Conservation (phyloP, 164 flowering plant species). For the Akebia trifoliata region DNA sequence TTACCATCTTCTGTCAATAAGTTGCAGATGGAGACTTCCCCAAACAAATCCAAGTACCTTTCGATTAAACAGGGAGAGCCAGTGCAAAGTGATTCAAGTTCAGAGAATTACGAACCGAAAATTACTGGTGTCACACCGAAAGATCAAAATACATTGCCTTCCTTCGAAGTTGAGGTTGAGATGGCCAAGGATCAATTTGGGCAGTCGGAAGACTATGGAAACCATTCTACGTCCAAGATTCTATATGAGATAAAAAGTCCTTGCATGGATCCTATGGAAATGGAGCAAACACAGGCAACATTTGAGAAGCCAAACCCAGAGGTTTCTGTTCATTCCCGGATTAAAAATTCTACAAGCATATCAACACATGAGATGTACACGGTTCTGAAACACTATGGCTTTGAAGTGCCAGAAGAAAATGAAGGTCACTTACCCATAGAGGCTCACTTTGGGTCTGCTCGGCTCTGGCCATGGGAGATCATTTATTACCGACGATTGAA, state of each 20-base stretch:
- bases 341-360: slow-evolving; percentile 22
- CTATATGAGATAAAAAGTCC: slow-evolving; percentile 10
- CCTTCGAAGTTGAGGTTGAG: slow-evolving; percentile 14
- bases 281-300: slow-evolving; percentile 4
- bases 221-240: background rate
- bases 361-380: slow-evolving; percentile 36
- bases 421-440: slow-evolving; percentile 25
- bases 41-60: slow-evolving; percentile 18
- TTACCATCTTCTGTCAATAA: slow-evolving; percentile 27
- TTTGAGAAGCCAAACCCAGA: slow-evolving; percentile 11
- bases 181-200: slow-evolving; percentile 6
- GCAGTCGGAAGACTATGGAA: slow-evolving; percentile 6
- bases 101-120: slow-evolving; percentile 15
- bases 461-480: slow-evolving; percentile 58
- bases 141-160: slow-evolving; percentile 10
- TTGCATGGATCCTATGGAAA: slow-evolving; percentile 11
- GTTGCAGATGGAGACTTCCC: slow-evolving; percentile 11
- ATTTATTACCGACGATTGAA: slow-evolving; percentile 46
- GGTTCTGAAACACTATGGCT: slow-evolving; percentile 45
- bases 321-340: slow-evolving; percentile 6
- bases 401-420: slow-evolving; percentile 28
- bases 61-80: slow-evolving; percentile 12
- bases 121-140: background rate
- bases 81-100: slow-evolving; percentile 1
- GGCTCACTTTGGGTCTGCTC: slow-evolving; percentile 47